Evolutionary conservation across 2,329 filamentous ascomycete genomes (phyloP), one percentile per base, ranked within the genome.

Genomic region (Aspergillus uvarum): DNA sequence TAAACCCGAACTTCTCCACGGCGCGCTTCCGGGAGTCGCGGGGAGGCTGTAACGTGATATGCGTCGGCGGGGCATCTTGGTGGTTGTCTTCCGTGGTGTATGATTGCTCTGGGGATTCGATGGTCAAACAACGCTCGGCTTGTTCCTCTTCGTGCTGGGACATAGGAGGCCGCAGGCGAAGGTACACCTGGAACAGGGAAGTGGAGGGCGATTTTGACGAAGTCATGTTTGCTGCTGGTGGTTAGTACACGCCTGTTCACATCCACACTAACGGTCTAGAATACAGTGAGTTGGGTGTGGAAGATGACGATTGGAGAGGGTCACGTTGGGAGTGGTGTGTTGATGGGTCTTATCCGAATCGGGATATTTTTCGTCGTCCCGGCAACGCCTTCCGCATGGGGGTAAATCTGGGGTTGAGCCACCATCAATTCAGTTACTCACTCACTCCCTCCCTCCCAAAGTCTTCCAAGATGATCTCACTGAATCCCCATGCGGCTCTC

Each of bases 1-100:
- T 99, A 72, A 99, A 99, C 1, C 89, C 91, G 73, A 98, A 99
- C 72, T 90, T 92, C 76, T 99, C 95, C 38, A 97, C 87, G 1
- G 93, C 92, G 50, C 93, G 87, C 67, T 94, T 91, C 59, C 94
- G 85, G 63, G 87, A 84, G 62, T 97, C 94, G 63, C 87, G 90
- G 2, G 92, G 90, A 0, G 93, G 92, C 67, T 91, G 90, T 16
- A 93, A 76, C 0, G 87, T 91, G 64, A 93, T 89, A 71, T 92
- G 88, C 1, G 87, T 90, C 0, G 89, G 82, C 24, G 76, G 72
- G 11, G 59, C 51, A 10, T 64, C 64, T n/a, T 66, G 64, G n/a
- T 73, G 74, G 60, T 78, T 72, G 44, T 70, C 74, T 48, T 29
- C 26, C 1, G 62, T 70, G 76, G 54, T 74, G 66, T 16, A 76